These are phyloP conservation scores for Brassica incana DNA, from an alignment of 345 rosid species.

Conservation along the genomic window DNA sequence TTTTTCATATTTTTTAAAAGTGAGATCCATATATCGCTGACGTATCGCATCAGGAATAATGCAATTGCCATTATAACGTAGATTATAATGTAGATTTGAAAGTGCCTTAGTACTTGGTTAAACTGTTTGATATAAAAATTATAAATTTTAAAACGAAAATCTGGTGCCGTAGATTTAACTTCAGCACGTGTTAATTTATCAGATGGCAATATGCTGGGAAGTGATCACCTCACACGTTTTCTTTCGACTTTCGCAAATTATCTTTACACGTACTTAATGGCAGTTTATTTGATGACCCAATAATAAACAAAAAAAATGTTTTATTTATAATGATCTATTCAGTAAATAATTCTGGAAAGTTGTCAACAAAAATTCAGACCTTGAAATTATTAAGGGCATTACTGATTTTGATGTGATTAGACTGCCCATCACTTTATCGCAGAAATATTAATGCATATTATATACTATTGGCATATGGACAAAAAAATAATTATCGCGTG, in stretches of 20 bases:
- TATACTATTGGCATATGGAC: slow-evolving; percentile 38
- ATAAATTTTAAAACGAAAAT: not conserved
- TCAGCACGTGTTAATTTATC: slow-evolving; percentile 10
- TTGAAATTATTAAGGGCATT: slow-evolving; percentile 43
- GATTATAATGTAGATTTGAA: not conserved
- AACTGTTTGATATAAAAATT: not conserved
- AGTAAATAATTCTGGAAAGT: slow-evolving; percentile 28
- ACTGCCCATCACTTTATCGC: slow-evolving; percentile 50
- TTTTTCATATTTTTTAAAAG: too few species aligned
- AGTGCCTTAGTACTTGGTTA: not conserved
- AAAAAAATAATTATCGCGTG: slow-evolving; percentile 33
- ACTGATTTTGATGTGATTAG: slow-evolving; percentile 57
- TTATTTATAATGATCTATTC: not conserved
- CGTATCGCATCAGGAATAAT: too few species aligned
- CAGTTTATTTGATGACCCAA: not conserved
- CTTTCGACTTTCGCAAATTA: not conserved
- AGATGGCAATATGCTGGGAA: not conserved
- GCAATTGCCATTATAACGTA: too few species aligned
- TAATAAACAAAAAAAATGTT: not conserved
- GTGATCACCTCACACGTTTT: slow-evolving; percentile 15
- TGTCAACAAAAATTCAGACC: slow-evolving; percentile 22
- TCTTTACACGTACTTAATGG: not conserved
- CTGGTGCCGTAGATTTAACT: slow-evolving; percentile 15
- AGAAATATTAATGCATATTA: slow-evolving; percentile 38
- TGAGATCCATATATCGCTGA: too few species aligned